phyloP scores from a whole-genome alignment of 306 rosid species.

The Castanea mollissima region DNA sequence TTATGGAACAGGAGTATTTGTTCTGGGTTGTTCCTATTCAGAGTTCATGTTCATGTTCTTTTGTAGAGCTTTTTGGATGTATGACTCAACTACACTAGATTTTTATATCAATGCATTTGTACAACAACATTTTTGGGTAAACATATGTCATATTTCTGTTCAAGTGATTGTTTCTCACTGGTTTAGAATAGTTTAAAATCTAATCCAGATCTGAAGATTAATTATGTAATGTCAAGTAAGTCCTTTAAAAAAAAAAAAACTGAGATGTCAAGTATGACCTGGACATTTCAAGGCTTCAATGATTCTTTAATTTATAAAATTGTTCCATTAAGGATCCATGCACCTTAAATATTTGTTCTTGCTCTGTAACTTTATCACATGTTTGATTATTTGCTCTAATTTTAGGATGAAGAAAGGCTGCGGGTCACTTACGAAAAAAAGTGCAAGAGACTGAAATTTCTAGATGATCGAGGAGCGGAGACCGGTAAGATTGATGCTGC shows the following conservation, averaged over 20 bases:
- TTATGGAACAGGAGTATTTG: not conserved
- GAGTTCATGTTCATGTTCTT: not conserved
- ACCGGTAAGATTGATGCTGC: slow-evolving; percentile 79
- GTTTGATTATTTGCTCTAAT: slow-evolving; percentile 23
- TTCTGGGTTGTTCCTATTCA: not conserved
- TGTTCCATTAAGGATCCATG: not conserved
- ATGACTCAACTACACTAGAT: not conserved
- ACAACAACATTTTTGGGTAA: not conserved
- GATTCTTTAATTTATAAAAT: not conserved
- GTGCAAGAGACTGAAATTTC: slow-evolving; percentile 73
- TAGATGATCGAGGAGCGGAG: slow-evolving; percentile 90
- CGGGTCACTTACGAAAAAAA: slow-evolving; percentile 72
- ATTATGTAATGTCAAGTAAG: slow-evolving; percentile 7
- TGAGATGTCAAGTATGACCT: slow-evolving; percentile 6
- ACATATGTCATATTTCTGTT: not conserved
- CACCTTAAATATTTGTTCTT: not conserved
- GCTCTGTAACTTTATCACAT: slow-evolving; percentile 17
- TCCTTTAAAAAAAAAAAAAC: not conserved
- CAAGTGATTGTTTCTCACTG: not conserved
- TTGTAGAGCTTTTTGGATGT: not conserved
- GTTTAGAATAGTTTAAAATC: not conserved
- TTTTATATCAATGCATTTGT: not conserved
- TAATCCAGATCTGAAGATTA: slow-evolving; percentile 8
- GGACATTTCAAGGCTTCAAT: not conserved
- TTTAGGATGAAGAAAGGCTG: slow-evolving; percentile 89